These are phyloP conservation scores for Fusarium agapanthi DNA, from an alignment of 2,329 filamentous ascomycete species.

Conservation along the genomic window DNA sequence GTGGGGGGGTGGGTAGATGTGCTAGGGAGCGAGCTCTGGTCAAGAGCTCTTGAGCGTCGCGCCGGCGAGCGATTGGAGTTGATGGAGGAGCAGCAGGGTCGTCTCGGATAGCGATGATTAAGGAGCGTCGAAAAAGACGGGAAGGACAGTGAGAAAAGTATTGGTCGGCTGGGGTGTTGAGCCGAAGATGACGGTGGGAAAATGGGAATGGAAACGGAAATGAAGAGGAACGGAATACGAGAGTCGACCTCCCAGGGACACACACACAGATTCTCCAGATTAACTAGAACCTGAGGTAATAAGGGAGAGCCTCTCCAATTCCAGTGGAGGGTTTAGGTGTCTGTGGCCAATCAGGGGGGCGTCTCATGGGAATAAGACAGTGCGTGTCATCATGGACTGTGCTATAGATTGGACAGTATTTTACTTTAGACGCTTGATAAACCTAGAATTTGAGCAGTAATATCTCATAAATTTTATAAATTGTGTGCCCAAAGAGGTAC, in stretches of 20 bases:
- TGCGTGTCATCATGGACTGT: slow-evolving; percentile 13
- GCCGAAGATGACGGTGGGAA: slow-evolving; percentile 3
- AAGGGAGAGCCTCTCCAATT: slow-evolving; percentile 33
- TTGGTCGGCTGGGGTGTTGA: slow-evolving; percentile 15
- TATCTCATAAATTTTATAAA: neutral
- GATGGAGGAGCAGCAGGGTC: neutral
- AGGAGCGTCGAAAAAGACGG: neutral
- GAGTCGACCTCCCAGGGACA: slow-evolving; percentile 17
- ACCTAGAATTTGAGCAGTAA: neutral
- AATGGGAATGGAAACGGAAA: slow-evolving; percentile 1
- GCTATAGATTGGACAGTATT: neutral
- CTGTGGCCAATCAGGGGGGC: slow-evolving; percentile 15
- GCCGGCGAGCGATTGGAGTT: neutral
- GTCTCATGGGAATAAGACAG: neutral
- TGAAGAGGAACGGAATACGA: slow-evolving; percentile 23
- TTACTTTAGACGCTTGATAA: neutral
- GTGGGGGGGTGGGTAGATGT: slow-evolving; percentile 12
- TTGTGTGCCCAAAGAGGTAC: neutral
- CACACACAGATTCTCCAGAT: slow-evolving; percentile 8
- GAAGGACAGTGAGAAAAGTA: slow-evolving; percentile 15
- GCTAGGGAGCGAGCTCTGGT: slow-evolving; percentile 45
- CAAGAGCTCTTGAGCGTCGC: slow-evolving; percentile 18
- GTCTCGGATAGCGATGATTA: slow-evolving; percentile 2
- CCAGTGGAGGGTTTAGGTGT: slow-evolving; percentile 10
- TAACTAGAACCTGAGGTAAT: slow-evolving; percentile 17